These are phyloP conservation scores for Solanum lycopersicoides DNA, from an alignment of 257 asterid genomes.

Conservation along the genomic window DNA sequence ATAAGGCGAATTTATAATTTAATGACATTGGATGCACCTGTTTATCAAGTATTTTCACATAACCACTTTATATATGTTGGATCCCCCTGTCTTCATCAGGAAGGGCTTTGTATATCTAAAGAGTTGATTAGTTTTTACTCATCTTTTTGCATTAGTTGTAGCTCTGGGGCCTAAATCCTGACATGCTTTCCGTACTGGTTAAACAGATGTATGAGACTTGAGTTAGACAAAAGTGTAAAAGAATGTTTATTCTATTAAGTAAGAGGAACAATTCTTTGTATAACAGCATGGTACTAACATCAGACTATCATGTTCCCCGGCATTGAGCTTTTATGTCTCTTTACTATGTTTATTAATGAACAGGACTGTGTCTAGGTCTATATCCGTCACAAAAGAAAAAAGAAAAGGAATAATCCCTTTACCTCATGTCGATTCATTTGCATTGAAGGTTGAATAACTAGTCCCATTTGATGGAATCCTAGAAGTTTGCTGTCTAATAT, in stretches of 20 bases:
- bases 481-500: neutral
- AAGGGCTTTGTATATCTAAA: neutral
- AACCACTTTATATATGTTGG: neutral
- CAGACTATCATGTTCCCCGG: slow-evolving; percentile 5
- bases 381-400: neutral
- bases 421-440: neutral
- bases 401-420: neutral
- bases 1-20: neutral
- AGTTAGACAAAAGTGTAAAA: neutral
- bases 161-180: neutral
- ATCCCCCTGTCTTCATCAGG: neutral
- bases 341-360: slow-evolving; percentile 23
- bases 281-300: neutral
- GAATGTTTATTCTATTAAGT: neutral
- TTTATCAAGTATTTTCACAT: neutral
- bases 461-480: neutral
- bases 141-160: neutral
- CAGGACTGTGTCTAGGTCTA: slow-evolving; percentile 25
- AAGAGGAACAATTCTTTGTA: neutral
- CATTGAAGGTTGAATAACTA: neutral
- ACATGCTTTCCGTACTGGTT: neutral
- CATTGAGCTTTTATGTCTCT: slow-evolving; percentile 15
- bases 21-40: neutral
- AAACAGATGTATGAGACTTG: neutral
- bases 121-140: neutral